Conservation (phyloP, 805 yeast genomes). For the Starmera quercuum region DNA sequence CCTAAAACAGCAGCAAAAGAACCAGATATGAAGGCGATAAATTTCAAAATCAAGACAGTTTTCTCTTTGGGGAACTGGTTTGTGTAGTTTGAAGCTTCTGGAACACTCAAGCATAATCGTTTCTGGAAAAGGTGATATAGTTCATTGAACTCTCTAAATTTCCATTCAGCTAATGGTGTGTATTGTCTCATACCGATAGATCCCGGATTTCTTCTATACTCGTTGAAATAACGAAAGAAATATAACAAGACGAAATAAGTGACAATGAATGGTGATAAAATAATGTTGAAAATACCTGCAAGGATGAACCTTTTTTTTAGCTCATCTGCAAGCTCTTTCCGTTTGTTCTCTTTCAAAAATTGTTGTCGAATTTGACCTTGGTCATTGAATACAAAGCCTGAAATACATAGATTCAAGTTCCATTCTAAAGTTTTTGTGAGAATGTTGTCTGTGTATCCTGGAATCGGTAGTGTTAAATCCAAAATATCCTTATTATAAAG, state of each 20-base stretch:
- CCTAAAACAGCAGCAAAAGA: conserved; percentile 87
- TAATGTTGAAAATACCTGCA: conserved; percentile 79
- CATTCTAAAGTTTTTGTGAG: conserved; percentile 89
- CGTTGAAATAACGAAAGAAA: conserved; percentile 88
- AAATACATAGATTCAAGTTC: conserved; percentile 83
- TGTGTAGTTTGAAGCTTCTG: conserved; percentile 75
- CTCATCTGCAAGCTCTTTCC: conserved; percentile 60
- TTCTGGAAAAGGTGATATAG: conserved; percentile 80
- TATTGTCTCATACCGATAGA: conserved; percentile 78
- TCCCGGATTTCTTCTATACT: conserved; percentile 82
- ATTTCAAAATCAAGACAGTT: conserved; percentile 45
- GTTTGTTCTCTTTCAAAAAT: conserved; percentile 63
- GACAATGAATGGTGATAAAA: conserved; percentile 81
- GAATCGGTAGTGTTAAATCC: conserved; percentile 54
- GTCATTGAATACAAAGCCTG: conserved; percentile 77
- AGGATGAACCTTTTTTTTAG: conserved; percentile 72
- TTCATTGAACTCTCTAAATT: conserved; percentile 88
- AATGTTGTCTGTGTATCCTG: conserved; percentile 32
- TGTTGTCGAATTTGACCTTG: conserved; percentile 73
- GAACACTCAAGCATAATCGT: conserved; percentile 68
- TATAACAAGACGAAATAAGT: conserved; percentile 74
- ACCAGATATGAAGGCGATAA: conserved; percentile 72
- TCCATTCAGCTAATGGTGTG: conserved; percentile 94
- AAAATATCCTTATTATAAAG: conserved; percentile 72
- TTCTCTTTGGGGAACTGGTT: conserved; percentile 88